Evolutionary conservation across 257 asterid species (phyloP), one percentile per base, ranked within the genome.

Genomic region (Plantago elongata): DNA sequence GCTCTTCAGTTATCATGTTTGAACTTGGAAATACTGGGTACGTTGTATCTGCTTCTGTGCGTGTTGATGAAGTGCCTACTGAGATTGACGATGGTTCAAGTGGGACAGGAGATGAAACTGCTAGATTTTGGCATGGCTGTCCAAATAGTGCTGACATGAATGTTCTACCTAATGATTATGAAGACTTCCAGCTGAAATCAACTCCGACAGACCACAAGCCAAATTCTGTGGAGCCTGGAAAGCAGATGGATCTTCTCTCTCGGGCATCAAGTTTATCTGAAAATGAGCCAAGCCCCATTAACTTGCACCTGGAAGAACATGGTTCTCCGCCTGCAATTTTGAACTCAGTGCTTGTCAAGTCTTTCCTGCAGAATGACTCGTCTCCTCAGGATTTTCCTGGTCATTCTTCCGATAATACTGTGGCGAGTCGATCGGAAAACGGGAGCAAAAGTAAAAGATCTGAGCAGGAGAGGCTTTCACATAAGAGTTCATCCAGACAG

Each of bases 1-100:
- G 99, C 72, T 83, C 95, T 57, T 87, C 97, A 11, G 52, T 80
- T 1, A 83, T 92, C 73, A 47, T 72, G 54, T 74, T 84, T 67
- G 84, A 92, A 73, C 68, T 75, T 60, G 90, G 87, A 63, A 69
- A 69, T 58, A 71, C 61, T 54, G 97, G 81, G 51, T 61, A 67
- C 49, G 65, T 76, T 67, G 44, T 79, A 45, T 84, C 95, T 5
- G 65, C 75, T 47, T 80, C 87, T 64, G 77, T 66, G 15, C 82
- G 71, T 63, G 78, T 66, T 46, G 84, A 74, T 30, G 84, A 77
- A 71, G 75, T 67, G n/a, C 76, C 77, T 12, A 57, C 71, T 38
- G 83, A 86, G 68, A 69, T 70, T 59, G 81, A 72, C 54, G 67
- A 78, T 14, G 80, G 70, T 34, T 73, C 85, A 17, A 81, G 72